Evolutionary conservation across 257 asterid species (phyloP).

Genomic region (Buddleja alternifolia): DNA sequence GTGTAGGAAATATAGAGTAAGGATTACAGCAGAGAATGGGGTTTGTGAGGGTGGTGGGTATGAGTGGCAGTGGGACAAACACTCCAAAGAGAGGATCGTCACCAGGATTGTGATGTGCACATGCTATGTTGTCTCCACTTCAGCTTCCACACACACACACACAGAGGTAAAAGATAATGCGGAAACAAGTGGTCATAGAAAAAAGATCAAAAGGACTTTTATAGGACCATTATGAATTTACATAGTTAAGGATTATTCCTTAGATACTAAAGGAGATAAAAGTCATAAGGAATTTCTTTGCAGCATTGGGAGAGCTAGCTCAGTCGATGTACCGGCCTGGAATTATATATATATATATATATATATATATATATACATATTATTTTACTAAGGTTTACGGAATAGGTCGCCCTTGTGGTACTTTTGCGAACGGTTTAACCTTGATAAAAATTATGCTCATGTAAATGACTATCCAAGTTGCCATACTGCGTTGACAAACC

Average conservation of each 20-base stretch:
- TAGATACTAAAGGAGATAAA: too few relatives aligned
- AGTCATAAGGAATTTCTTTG: too few relatives aligned
- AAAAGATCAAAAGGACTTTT: not conserved
- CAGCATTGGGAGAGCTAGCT: too few relatives aligned
- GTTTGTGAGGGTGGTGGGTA: slow-evolving; percentile 12
- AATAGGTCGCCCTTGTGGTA: not conserved
- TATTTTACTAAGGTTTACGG: too few relatives aligned
- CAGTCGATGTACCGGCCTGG: too few relatives aligned
- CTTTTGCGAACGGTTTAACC: not conserved
- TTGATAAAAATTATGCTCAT: too few relatives aligned
- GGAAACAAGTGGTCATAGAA: not conserved
- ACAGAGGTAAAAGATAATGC: not conserved
- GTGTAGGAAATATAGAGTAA: not conserved
- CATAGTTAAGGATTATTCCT: too few relatives aligned
- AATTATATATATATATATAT: too few relatives aligned
- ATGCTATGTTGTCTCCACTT: slow-evolving; percentile 36
- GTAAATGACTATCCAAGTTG: too few relatives aligned
- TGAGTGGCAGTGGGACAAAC: slow-evolving; percentile 13
- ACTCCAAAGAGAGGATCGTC: slow-evolving; percentile 26
- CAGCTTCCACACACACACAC: slow-evolving; percentile 3
- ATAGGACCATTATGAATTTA: too few relatives aligned
- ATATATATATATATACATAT: too few relatives aligned
- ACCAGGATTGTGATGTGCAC: slow-evolving; percentile 44
- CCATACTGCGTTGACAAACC: too few relatives aligned
- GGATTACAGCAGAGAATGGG: not conserved